Evolutionary conservation across 306 rosid species (phyloP), one percentile per base, ranked within the genome.

Genomic region (Comarum palustre): DNA sequence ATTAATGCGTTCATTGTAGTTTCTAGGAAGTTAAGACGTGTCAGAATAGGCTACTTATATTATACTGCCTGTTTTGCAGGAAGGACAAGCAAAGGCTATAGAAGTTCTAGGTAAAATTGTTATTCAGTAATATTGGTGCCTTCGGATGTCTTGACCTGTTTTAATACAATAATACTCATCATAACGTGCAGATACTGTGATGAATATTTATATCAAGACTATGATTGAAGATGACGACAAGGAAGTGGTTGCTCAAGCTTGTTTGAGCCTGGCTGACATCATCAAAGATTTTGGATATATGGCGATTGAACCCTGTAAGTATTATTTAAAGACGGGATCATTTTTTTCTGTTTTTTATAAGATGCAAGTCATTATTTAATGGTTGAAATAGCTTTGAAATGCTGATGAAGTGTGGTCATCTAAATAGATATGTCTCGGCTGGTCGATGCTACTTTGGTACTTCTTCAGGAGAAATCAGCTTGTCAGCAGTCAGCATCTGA

Each of bases 201-300:
- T 95, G 96, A 81, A 66, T 74, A 87, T 86, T 62, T 89, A 77
- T 87, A 81, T 95, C 79, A 95, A 95, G 88, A 80, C 93, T 67
- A 86, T 95, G 99, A 84, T 79, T 67, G 96, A 95, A 72, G 99
- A 95, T 80, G 96, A 91, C 71, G 96, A 91, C 87, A 91, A 95
- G 84, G 99, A 92, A 83, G 90, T 88, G 77, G 99, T 91, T 80
- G 89, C 97, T 74, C 96, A 91, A 83, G 96, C 99, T 70, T 95
- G 97, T 85, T 87, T 85, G 54, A 87, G 90, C 59, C 69, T 88
- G 70, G 96, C 96, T 69, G 97, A 95, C 81, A 90, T 95, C 75
- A 74, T 88, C 66, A 87, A 90, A 74, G 99, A 95, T 82, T 92
- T 71, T 86, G 97, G 99, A 78, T 91, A 83, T 77, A 66, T 76